Base-by-base conservation (phyloP, 306 rosid genomes). In the Malus domestica region DNA sequence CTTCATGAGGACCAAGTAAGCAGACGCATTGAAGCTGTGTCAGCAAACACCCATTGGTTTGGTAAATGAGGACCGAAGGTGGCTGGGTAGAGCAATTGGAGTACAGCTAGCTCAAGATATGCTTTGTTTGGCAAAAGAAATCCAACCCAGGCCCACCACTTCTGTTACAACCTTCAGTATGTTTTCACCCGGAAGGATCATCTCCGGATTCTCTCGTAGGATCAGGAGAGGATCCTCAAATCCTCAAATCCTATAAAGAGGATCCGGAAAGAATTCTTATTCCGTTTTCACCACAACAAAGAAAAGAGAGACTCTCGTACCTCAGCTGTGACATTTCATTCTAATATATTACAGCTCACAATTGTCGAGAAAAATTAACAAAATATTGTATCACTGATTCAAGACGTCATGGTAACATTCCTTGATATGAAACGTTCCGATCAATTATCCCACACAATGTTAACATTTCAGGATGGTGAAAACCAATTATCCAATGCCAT, bases 41-140 rank as follows among this genome's bases (percentile, higher is more conserved):
- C 30, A 62, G 46, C 78, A 62, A 44, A 25, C 70, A 18, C n/a
- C 42, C 78, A 6, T 12, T 12, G 25, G 20, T 4, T 23, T 2
- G 35, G 35, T 4, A 57, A 27, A 11, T 6, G 75, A 22, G 66
- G 32, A 44, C 19, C 52, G 25, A 22, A 52, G 52, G 55, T 57
- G 27, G 67, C 23, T 23, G 27, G 6, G 20, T 11, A 20, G 30
- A 23, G 73, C n/a, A 54, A 76, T 59, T 81, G 85, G 82, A 23
- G 49, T 66, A 77, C 89, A 81, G 82, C 89, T 81, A 63, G 76
- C 66, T 32, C 29, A 78, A 51, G 81, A 85, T 85, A 81, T 77
- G 82, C 79, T 81, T 79, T 77, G 67, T 19, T 79, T 61, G 68
- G 78, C 70, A 38, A 75, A 76, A 75, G 18, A 27, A 30, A 29